Evolutionary conservation across 495 filamentous ascomycete species (phyloP), one percentile per base, ranked within the genome.

Genomic region (Hyphodiscus hymeniophilus): DNA sequence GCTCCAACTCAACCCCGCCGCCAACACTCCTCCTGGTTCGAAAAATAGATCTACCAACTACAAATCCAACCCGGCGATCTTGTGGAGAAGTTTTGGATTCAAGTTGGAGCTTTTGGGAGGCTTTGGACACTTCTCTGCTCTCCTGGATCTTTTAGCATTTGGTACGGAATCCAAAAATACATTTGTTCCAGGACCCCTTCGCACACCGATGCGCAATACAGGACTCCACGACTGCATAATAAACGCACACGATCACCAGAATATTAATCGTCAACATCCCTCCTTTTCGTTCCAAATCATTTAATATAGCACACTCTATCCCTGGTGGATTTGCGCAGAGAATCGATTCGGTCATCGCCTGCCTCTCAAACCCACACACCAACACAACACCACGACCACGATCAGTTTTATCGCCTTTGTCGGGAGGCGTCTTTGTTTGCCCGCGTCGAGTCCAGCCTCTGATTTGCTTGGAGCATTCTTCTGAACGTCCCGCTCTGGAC

Each of bases 301-400:
- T 28, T 21, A 28, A 26, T 40, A 42, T 11, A 18, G 33, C 7
- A 36, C 47, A 45, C 26, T 51, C 45, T 41, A 45, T 26, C 36
- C 38, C 40, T 18, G 48, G 26, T 31, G 48, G 38, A 51, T 51
- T 22, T 23, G 48, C 42, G 38, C 47, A 40, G 42, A 46, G 34
- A 23, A 36, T 33, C 21, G 15, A 24, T 35, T 4, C 26, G 22
- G 24, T 30, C 23, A 17, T 30, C 35, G 34, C 38, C 36, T 12
- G 42, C 41, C 23, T 21, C 22, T 2, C 41, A 32, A 8, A 15
- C 34, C 28, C 22, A 6, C 41, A 32, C 11, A 15, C 34, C 28
- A 38, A 10, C 12, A 2, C 17, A 33, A 33, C 8, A 33, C n/a
- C n/a, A 33, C 30, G 30, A 33, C 17, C 34, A 18, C 13, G 17